Base-by-base conservation (phyloP, 2,329 filamentous ascomycete species). In the Paecilomyces niveus region DNA sequence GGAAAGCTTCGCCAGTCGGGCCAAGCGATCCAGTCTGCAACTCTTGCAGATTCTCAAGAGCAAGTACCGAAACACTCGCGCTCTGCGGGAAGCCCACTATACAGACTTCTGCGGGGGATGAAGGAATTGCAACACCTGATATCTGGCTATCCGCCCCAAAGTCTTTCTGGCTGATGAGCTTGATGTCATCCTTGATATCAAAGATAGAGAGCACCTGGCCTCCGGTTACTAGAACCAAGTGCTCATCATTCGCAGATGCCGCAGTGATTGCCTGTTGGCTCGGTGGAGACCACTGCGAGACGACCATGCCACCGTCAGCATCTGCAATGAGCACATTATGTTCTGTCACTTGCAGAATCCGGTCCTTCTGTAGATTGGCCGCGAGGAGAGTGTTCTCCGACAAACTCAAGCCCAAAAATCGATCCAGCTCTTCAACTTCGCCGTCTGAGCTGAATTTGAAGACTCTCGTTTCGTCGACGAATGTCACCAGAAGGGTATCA, bases 51-150 rank as follows among this genome's bases (percentile, higher is more conserved):
- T 84, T 85, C 18, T 81, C 73, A 22, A 96, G 72, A 59, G 87
- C 82, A 52, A 96, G 78, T 33, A 97, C 79, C 0, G 89, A 88
- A 26, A 97, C 83, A 10, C 84, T 85, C 5, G 90, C 89, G n/a
- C 87, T 87, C 62, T 89, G 86, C 85, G 93, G 97, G 74, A 95
- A 94, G 1, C 92, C 92, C 15, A 94, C 82, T 29, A 96, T 87
- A 58, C 89, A 93, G 32, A 91, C 77, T 54, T 84, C 80, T 3
- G 81, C 77, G 13, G 87, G 77, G 35, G 83, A 79, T 3, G 83
- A 78, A 0, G 92, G 86, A 1, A 94, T 82, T 53, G 93, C 86
- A 9, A 97, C 80, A 66, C 92, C 96, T 2, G 94, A 90, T 33
- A 97, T 84, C 71, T 97, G 91, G 63, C 91, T 89, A 33, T 85